Evolutionary conservation across 192 early-diverging fungal genomes (phyloP), one percentile per base, ranked within the genome.

Genomic region (Linnemannia zychae): DNA sequence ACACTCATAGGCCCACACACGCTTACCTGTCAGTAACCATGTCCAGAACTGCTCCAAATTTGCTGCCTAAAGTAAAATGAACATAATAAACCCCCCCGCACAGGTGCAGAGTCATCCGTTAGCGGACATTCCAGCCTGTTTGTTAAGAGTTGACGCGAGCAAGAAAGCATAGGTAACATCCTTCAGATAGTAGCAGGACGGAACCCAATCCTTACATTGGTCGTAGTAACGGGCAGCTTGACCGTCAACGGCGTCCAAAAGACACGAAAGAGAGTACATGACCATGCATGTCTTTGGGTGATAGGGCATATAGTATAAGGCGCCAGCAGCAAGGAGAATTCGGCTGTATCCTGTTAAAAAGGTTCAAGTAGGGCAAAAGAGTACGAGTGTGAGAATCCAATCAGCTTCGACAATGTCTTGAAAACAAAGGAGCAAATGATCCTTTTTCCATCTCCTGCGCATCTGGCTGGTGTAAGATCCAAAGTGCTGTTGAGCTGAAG

Each of bases 31-130:
- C 99, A 36, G 98, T 99, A 63, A 99, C 98, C 99, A 99, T 99
- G 82, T 99, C 99, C 44, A 99, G 90, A 22, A 99, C 98, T 36
- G 97, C 96, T 47, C 99, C 99, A 90, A 99, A 99, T 72, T 95
- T 94, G 88, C 93, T 96, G 72, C 93, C 92, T 93, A 84, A 69
- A 84, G 67, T 74, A 28, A 60, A 84, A 38, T 69, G 48, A 22
- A 66, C 50, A 68, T 3, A 17, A 40, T 16, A 33, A 4, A 67
- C 12, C 7, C 15, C 33, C 52, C 6, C 52, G 24, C n/a, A 57
- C n/a, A 57, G 11, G 15, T 20, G 76, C 48, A 38, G 49, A 50
- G 46, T n/a, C 53, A 28, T 63, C 28, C 57, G 57, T 63, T 31
- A 63, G 28, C 24, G 31, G 31, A 31, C 24, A 63, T 31, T 24